Evolutionary conservation across 169 alveolate species (phyloP), one percentile per base, ranked within the genome.

Genomic region (Plasmodium fragile): DNA sequence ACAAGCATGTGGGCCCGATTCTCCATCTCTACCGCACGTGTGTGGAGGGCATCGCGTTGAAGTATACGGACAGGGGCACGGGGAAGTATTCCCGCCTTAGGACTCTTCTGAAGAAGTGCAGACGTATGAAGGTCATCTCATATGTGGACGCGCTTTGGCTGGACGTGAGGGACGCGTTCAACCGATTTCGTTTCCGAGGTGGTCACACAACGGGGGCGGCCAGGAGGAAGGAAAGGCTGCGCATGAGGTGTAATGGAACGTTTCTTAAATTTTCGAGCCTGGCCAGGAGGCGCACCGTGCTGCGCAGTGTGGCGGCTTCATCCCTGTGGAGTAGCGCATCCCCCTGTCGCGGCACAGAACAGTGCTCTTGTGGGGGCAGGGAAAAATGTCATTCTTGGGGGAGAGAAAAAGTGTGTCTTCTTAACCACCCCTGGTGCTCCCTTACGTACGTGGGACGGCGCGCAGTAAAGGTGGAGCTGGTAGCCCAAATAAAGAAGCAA

Each of bases 61-160:
- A 65, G 16, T n/a, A 32, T 8, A 81, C 7, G 71, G 43, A 7
- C 36, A 16, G 4, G 52, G 16, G 41, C 3, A 65, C 36, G 10
- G 30, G 30, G 41, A 65, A 22, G 30, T 65, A 65, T 11, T 1
- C 75, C 75, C 11, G 3, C 1, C 13, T 65, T 16, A 65, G 36
- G n/a, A 3, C 36, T n/a, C 75, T 82, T 28, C 16, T 59, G 72
- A 32, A 13, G 28, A 55, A 39, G 41, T 69, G 43, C 52, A 22
- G 18, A 36, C 34, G 16, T 11, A 70, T 32, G 34, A 22, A 69
- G 49, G 4, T 69, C 11, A 18, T 83, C 16, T 41, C 71, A 45
- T 65, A 32, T 41, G 81, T 83, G 39, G 45, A 83, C n/a, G 5
- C 22, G 0, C 52, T 83, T 83, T 83, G 92, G 92, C 3, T 70